Evolutionary conservation across 306 rosid genomes (phyloP).

Genomic region (Lupinus albus): DNA sequence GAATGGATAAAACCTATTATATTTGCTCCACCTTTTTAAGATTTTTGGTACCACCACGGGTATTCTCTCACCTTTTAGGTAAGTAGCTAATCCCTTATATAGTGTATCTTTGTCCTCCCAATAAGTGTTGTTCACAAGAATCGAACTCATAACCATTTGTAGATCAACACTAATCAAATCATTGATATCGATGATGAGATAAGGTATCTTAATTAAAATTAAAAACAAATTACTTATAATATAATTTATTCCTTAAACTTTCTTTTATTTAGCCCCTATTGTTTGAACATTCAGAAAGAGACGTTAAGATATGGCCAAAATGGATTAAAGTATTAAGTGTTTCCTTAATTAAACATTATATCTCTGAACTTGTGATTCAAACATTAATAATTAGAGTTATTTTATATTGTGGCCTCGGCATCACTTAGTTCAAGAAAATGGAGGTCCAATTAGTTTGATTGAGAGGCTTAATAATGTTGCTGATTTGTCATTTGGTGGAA

Average conservation of each 20-base stretch:
- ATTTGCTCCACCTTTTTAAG: no score
- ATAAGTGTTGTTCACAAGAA: no score
- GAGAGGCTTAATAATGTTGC: no score
- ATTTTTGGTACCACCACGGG: no score
- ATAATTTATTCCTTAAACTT: neutral
- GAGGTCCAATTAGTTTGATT: constrained; percentile 33
- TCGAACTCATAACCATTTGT: no score
- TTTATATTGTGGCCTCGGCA: constrained; percentile 33
- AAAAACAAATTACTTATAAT: neutral
- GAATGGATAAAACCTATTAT: no score
- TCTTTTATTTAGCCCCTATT: constrained; percentile 15
- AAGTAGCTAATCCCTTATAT: no score
- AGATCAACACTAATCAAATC: no score
- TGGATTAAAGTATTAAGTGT: constrained; percentile 39
- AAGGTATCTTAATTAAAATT: neutral
- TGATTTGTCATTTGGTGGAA: no score
- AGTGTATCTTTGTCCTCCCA: no score
- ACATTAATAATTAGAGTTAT: constrained; percentile 22
- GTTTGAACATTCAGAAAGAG: constrained; percentile 51
- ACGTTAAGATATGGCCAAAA: constrained; percentile 57
- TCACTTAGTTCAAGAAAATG: constrained; percentile 45
- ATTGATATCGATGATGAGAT: neutral
- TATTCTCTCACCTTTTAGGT: no score
- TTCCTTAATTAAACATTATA: constrained; percentile 43
- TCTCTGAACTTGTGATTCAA: constrained; percentile 45